Evolutionary conservation across 2,329 filamentous ascomycete genomes (phyloP).

Genomic region (Colletotrichum navitas): DNA sequence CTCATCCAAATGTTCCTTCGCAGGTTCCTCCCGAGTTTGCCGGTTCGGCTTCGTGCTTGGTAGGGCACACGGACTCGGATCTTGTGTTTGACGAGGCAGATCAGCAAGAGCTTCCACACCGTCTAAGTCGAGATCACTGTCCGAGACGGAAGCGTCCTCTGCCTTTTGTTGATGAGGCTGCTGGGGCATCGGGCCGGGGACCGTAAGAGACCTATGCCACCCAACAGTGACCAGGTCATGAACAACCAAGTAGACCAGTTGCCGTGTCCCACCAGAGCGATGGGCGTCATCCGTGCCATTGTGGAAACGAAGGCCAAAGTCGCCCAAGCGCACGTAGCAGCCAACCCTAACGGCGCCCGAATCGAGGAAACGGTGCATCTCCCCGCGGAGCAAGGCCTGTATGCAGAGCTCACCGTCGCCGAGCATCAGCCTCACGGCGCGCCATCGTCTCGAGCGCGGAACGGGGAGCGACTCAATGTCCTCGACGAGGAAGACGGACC

Average conservation of each 20-base stretch:
- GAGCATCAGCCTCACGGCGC: constrained; percentile 61
- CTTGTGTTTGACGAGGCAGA: constrained; percentile 6
- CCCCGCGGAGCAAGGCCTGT: constrained; percentile 62
- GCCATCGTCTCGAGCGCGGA: constrained; percentile 54
- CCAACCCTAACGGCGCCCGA: constrained; percentile 60
- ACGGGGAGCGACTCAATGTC: constrained; percentile 55
- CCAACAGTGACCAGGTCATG: constrained; percentile 61
- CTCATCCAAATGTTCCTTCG: constrained; percentile 27
- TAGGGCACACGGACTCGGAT: not conserved
- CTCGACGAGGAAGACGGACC: constrained; percentile 65
- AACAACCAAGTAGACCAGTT: constrained; percentile 61
- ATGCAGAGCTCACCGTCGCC: constrained; percentile 67
- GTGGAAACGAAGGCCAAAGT: constrained; percentile 46
- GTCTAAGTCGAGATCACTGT: constrained; percentile 40
- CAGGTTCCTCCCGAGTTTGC: not conserved
- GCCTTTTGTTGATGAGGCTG: not conserved
- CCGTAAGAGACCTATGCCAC: constrained; percentile 53
- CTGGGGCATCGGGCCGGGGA: not conserved
- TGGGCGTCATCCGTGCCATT: constrained; percentile 19
- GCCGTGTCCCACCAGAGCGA: constrained; percentile 14
- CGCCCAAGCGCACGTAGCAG: constrained; percentile 62
- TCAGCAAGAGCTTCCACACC: constrained; percentile 12
- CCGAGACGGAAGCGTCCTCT: constrained; percentile 26
- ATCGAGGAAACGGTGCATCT: constrained; percentile 63
- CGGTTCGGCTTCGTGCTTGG: not conserved